Evolutionary conservation across 2,329 filamentous ascomycete genomes (phyloP).

Genomic region (Epichloe aotearoae): DNA sequence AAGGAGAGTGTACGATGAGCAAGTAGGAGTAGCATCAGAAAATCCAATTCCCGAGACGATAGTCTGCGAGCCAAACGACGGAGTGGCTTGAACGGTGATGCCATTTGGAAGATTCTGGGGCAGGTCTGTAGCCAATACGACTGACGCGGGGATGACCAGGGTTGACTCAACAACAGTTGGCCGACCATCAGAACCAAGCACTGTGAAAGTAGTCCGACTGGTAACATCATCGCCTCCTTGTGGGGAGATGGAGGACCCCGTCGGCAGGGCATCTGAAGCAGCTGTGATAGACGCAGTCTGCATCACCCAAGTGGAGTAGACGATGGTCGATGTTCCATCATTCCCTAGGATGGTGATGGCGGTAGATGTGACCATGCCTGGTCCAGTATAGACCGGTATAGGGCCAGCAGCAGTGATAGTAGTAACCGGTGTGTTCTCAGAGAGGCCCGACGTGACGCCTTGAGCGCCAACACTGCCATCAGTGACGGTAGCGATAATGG

Average conservation of each 20-base stretch:
- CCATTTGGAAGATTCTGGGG: slow-evolving; percentile 7
- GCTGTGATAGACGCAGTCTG: slow-evolving; percentile 2
- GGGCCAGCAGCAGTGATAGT: slow-evolving; percentile 5
- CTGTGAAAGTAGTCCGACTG: slow-evolving; percentile 12
- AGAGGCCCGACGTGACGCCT: background rate
- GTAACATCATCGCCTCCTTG: slow-evolving; percentile 6
- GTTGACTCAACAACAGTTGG: slow-evolving; percentile 23
- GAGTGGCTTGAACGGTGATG: slow-evolving; percentile 2
- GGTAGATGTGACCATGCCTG: slow-evolving; percentile 3
- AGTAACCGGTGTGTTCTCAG: slow-evolving; percentile 3
- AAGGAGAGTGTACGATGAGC: slow-evolving; percentile 17
- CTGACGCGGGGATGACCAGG: slow-evolving; percentile 15
- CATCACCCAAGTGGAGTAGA: slow-evolving; percentile 6
- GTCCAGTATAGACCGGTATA: slow-evolving; percentile 2
- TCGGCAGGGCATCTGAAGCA: slow-evolving; percentile 3
- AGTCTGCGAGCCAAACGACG: slow-evolving; percentile 2
- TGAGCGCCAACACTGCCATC: slow-evolving; percentile 2
- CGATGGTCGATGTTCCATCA: slow-evolving; percentile 6
- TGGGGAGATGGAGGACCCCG: background rate
- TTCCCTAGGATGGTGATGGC: slow-evolving; percentile 4
- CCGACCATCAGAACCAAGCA: slow-evolving; percentile 19
- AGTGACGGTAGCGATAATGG: background rate
- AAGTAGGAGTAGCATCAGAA: slow-evolving; percentile 11
- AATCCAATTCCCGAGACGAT: slow-evolving; percentile 7
- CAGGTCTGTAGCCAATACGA: slow-evolving; percentile 5